These are phyloP conservation scores for Xylaria sp. DNA, from an alignment of 2,329 filamentous ascomycete species.

Conservation along the genomic window DNA sequence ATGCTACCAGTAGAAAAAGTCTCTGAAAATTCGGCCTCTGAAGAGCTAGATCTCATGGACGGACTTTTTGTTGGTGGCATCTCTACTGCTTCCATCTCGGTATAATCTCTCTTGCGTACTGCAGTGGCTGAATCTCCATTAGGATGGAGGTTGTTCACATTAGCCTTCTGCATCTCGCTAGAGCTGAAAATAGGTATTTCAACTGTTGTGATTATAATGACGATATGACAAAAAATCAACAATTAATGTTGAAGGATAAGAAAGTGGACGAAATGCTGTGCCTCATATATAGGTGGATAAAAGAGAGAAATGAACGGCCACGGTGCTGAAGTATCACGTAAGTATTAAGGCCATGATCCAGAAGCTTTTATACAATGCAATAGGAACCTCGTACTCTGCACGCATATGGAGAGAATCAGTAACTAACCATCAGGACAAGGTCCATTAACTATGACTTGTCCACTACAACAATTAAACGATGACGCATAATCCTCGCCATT, in stretches of 20 bases:
- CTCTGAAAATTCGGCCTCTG: slow-evolving; percentile 16
- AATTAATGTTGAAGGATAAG: background rate
- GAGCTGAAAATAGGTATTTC: background rate
- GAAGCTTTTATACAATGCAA: background rate
- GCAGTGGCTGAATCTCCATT: background rate
- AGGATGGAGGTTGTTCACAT: background rate
- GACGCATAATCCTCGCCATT: too few species aligned
- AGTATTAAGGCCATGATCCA: background rate
- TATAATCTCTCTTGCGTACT: slow-evolving; percentile 16
- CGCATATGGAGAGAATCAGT: background rate
- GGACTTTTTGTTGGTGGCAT: slow-evolving; percentile 17
- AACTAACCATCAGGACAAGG: background rate
- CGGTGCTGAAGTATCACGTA: background rate
- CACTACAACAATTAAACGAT: background rate
- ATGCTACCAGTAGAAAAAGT: slow-evolving; percentile 15
- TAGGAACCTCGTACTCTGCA: background rate
- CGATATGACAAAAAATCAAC: background rate
- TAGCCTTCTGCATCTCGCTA: background rate
- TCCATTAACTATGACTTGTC: background rate
- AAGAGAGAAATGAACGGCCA: background rate
- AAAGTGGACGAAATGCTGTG: background rate
- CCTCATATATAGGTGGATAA: background rate
- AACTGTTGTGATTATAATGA: background rate
- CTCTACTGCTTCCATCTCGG: slow-evolving; percentile 11
- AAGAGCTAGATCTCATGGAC: background rate